These are phyloP conservation scores for Eucalyptus melliodora DNA, from an alignment of 345 rosid genomes.

Conservation along the genomic window DNA sequence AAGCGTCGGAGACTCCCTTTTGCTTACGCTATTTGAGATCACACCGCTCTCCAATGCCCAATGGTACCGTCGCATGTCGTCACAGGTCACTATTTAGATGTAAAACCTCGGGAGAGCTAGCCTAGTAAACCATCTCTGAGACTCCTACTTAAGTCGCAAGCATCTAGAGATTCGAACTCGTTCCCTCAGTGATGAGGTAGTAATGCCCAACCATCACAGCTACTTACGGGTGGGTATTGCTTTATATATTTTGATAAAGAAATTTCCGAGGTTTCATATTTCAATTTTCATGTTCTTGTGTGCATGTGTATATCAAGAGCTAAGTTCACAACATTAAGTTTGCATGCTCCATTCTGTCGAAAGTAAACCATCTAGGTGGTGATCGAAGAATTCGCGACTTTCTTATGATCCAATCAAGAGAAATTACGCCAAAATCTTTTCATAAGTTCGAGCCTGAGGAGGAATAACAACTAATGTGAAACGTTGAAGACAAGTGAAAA, in stretches of 20 bases:
- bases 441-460: not conserved
- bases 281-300: not conserved
- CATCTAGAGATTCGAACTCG: fast-evolving
- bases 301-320: not conserved
- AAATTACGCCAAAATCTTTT: not conserved
- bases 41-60: fast-evolving
- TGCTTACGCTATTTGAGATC: too few species aligned
- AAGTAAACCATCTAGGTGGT: not conserved
- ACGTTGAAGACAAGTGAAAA: not conserved
- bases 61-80: fast-evolving
- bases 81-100: too few species aligned
- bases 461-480: not conserved
- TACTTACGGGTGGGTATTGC: not conserved
- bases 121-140: fast-evolving
- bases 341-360: not conserved
- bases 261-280: not conserved
- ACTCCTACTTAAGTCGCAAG: fast-evolving
- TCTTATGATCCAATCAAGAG: not conserved
- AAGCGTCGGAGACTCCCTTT: too few species aligned
- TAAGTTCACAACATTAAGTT: not conserved
- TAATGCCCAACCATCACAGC: too few species aligned
- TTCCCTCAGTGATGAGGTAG: too few species aligned
- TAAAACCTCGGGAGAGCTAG: fast-evolving
- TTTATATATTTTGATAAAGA: not conserved
- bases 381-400: not conserved